Evolutionary conservation across 2,329 filamentous ascomycete species (phyloP).

Genomic region (Myotisia sp.): DNA sequence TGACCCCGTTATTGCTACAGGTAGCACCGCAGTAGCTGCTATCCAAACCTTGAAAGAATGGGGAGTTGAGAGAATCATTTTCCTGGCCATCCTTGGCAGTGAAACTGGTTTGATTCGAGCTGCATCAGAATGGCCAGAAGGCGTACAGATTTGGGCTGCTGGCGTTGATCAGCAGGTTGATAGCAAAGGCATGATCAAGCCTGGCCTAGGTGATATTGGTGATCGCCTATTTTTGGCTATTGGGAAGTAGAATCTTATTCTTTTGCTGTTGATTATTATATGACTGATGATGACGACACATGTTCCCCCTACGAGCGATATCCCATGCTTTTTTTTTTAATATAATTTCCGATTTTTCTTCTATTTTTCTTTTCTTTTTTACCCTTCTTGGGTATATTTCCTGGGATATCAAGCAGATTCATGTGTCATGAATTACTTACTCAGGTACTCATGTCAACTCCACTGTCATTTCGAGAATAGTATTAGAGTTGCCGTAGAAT

Average conservation of each 20-base stretch:
- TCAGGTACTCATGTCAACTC: too few relatives aligned
- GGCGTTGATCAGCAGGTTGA: conserved; percentile 62
- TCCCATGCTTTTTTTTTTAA: neutral
- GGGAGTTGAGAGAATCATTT: conserved; percentile 70
- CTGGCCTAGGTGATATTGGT: conserved; percentile 78
- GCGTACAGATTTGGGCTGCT: conserved; percentile 57
- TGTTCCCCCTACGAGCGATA: too few relatives aligned
- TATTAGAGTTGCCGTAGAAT: too few relatives aligned
- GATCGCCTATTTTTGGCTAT: conserved; percentile 80
- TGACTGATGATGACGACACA: too few relatives aligned
- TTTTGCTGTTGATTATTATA: too few relatives aligned
- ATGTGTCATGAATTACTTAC: too few relatives aligned
- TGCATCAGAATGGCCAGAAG: conserved; percentile 58
- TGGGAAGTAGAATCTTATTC: conserved; percentile 72
- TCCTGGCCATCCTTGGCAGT: conserved; percentile 62
- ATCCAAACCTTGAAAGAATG: conserved; percentile 82
- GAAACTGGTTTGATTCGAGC: conserved; percentile 55
- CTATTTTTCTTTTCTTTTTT: neutral
- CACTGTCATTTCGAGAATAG: too few relatives aligned
- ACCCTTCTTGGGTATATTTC: too few relatives aligned
- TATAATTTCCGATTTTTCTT: neutral
- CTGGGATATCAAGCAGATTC: too few relatives aligned
- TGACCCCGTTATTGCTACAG: conserved; percentile 88
- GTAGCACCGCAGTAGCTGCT: conserved; percentile 74
- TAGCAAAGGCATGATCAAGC: conserved; percentile 74